These are phyloP conservation scores for Yarrowia osloensis DNA, from an alignment of 805 yeast species.

Conservation along the genomic window DNA sequence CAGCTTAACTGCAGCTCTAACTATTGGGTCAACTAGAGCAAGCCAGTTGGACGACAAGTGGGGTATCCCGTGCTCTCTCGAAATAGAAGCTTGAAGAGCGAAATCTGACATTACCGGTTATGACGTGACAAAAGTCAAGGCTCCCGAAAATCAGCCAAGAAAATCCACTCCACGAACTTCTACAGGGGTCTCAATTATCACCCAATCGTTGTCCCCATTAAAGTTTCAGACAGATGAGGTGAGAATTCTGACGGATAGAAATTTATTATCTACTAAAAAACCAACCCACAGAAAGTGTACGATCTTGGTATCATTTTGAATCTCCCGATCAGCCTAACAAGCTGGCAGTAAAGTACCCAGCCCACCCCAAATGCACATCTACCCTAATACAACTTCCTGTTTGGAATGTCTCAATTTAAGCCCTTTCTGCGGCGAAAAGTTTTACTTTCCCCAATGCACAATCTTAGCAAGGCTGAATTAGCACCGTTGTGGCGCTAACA, in stretches of 20 bases:
- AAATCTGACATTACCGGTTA: too few relatives aligned
- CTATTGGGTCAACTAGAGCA: too few relatives aligned
- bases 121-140: too few relatives aligned
- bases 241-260: neutral
- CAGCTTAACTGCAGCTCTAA: too few relatives aligned
- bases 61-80: too few relatives aligned
- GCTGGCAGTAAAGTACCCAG: too few relatives aligned
- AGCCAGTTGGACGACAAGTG: too few relatives aligned
- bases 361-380: neutral
- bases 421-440: neutral
- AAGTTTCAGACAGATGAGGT: neutral
- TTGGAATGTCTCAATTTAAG: neutral
- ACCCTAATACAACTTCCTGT: neutral
- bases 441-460: neutral
- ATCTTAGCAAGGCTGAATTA: conserved; percentile 10
- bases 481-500: conserved; percentile 22
- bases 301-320: neutral
- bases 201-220: neutral
- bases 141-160: too few relatives aligned
- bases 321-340: neutral
- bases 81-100: too few relatives aligned
- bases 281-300: neutral
- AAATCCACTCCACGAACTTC: too few relatives aligned
- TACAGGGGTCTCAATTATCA: neutral
- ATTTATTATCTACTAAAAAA: neutral